Percentiles rank a stretch among this genome's conserved stretches.
These are phyloP conservation scores for Pyrenophora tritici-repentis DNA, from an alignment of 2,329 filamentous ascomycete species.

Conservation along the genomic window DNA sequence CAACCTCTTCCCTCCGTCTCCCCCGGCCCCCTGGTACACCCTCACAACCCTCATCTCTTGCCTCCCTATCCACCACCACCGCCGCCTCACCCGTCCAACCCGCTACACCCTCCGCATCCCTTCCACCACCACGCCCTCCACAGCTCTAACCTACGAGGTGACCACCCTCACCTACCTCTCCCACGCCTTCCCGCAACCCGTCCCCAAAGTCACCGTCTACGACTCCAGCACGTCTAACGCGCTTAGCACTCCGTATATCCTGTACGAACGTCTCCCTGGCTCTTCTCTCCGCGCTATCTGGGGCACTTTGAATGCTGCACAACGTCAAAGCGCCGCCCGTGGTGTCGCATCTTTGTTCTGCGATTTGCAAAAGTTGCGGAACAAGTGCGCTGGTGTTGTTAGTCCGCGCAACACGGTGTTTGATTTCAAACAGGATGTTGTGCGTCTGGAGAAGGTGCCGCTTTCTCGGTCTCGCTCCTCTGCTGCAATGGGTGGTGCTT, in stretches of 20 bases:
- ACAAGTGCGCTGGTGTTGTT: neutral
- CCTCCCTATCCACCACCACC: neutral
- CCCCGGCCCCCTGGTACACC: neutral
- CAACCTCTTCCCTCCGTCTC: neutral
- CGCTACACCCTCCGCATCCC: neutral
- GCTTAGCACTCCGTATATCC: constrained; percentile 12
- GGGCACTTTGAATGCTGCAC: constrained; percentile 7
- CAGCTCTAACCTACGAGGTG: neutral
- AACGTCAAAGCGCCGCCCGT: constrained; percentile 5
- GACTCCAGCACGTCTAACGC: constrained; percentile 7
- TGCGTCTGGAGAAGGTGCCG: neutral
- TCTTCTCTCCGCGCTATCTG: constrained; percentile 1
- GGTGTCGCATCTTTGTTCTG: neutral
- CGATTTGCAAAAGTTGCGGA: neutral
- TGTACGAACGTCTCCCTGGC: constrained; percentile 20
- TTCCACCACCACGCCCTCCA: neutral
- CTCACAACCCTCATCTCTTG: neutral
- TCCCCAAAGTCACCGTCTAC: constrained; percentile 13
- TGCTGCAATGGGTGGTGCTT: neutral
- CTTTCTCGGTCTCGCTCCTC: neutral
- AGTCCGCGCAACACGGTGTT: neutral
- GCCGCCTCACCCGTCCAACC: neutral
- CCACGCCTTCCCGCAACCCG: neutral
- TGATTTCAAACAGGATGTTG: neutral
- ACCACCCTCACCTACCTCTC: neutral